Evolutionary conservation across 1,139 yeast genomes (phyloP).

Genomic region (Dujonia santamariae): DNA sequence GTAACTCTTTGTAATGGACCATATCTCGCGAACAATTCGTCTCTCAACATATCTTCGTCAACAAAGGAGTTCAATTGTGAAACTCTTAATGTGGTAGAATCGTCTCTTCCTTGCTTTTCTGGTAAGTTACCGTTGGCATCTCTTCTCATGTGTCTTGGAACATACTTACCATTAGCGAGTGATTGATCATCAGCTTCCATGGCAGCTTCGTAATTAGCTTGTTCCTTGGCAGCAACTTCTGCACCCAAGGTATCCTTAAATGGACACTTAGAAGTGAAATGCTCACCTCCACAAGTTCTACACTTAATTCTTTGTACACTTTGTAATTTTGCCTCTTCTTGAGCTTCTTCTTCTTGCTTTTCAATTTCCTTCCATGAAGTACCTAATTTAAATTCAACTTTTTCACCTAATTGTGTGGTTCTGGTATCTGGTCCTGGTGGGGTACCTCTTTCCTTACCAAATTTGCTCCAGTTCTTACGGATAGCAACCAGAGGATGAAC

Average conservation of each 20-base stretch:
- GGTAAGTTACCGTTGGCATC: slow-evolving; percentile 56
- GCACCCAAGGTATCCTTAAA: slow-evolving; percentile 82
- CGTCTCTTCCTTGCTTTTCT: slow-evolving; percentile 65
- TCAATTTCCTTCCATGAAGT: slow-evolving; percentile 72
- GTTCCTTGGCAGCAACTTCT: slow-evolving; percentile 31
- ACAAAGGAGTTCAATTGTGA: slow-evolving; percentile 88
- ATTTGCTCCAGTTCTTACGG: slow-evolving; percentile 74
- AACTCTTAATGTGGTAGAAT: slow-evolving; percentile 82
- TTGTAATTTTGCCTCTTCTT: slow-evolving; percentile 51
- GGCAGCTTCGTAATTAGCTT: slow-evolving; percentile 32
- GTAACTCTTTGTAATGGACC: slow-evolving; percentile 81
- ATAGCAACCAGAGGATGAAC: slow-evolving; percentile 76
- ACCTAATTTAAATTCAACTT: slow-evolving; percentile 65
- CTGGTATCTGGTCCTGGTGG: slow-evolving; percentile 85
- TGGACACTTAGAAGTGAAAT: slow-evolving; percentile 95
- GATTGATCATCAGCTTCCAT: slow-evolving; percentile 27
- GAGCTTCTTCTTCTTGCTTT: slow-evolving; percentile 54
- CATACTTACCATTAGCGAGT: slow-evolving; percentile 45
- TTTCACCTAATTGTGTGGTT: slow-evolving; percentile 89
- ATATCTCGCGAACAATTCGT: slow-evolving; percentile 64
- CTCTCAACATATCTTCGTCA: slow-evolving; percentile 77
- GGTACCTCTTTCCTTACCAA: slow-evolving; percentile 76
- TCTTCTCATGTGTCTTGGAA: slow-evolving; percentile 76
- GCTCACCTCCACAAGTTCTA: slow-evolving; percentile 93
- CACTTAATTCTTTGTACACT: slow-evolving; percentile 59